Evolutionary conservation across 2,329 filamentous ascomycete species (phyloP), one percentile per base, ranked within the genome.

Genomic region (Pleurostoma richardsiae): DNA sequence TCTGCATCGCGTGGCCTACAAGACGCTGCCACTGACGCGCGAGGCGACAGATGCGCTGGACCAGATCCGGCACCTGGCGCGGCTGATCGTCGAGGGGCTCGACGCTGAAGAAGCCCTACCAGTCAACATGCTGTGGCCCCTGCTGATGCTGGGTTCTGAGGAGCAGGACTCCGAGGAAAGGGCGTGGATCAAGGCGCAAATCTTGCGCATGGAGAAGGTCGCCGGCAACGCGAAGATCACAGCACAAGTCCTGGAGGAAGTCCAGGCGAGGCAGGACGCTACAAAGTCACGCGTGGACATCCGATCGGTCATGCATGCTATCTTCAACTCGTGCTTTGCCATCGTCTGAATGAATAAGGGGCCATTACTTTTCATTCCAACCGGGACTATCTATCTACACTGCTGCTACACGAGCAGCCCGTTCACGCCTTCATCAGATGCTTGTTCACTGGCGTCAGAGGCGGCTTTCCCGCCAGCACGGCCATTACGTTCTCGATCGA

Each of bases 1-100:
- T 52, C 66, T 81, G 3, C 77, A 81, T 54, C 68, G 77, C 3
- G 77, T 81, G 6, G 77, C 77, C 3, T 79, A 80, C 59, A 76
- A 74, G 53, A 67, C 64, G 26, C 64, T 80, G 4, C 77, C 77
- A 1, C 62, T 77, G 39, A 78, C 76, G 0, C 62, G 66, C n/a
- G 72, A 78, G 44, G 68, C 75, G 1, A 58, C 57, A 2, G 67
- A 71, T 30, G 76, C 74, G 1, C 66, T 79, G 45, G 57, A 59
- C n/a, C 71, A 72, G 40, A 79, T 79, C 49, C 71, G 72, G 29
- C 66, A 62, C 10, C 61, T 79, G 3, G 68, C 71, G 26, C 65
- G 67, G 33, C 62, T 73, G 33, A 72, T 80, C 46, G 62, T 67
- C 10, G 64, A 70, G n/a, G 56, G 53, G 5, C 54, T 68, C 6